Percentiles rank a stretch among this genome's conserved stretches.
Conservation (phyloP, 305 asterid genomes). For the Euphrasia arctica region DNA sequence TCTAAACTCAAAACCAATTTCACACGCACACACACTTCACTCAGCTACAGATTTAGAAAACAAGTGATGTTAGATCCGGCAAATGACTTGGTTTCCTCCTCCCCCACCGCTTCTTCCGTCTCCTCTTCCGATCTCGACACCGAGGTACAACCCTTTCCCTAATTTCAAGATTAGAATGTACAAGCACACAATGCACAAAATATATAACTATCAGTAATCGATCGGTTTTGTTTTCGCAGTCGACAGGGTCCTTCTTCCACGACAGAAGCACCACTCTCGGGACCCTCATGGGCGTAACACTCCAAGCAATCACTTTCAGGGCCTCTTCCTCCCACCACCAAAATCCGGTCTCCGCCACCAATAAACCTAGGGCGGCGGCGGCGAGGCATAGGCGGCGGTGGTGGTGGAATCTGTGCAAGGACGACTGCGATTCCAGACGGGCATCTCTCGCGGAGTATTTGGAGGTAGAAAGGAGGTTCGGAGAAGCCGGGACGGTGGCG, state of each 20-base stretch:
- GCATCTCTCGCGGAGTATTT: conserved; percentile 75
- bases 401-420: conserved; percentile 84
- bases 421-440: conserved; percentile 48
- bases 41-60: neutral
- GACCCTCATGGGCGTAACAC: conserved; percentile 73
- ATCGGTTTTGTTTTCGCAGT: conserved; percentile 34
- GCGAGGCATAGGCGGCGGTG: conserved; percentile 57
- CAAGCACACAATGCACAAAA: neutral
- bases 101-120: conserved; percentile 71
- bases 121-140: conserved; percentile 95
- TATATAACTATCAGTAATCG: too few relatives aligned
- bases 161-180: neutral
- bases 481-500: conserved; percentile 46
- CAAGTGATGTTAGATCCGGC: conserved; percentile 61
- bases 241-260: conserved; percentile 92
- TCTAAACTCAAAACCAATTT: neutral
- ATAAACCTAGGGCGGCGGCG: conserved; percentile 42
- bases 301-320: conserved; percentile 59
- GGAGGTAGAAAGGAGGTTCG: conserved; percentile 79
- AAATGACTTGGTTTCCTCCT: conserved; percentile 60
- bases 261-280: conserved; percentile 83
- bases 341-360: conserved; percentile 29
- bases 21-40: conserved; percentile 6
- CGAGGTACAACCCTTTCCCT: conserved; percentile 42
- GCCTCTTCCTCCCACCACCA: conserved; percentile 45